Percentiles rank a stretch among this genome's conserved stretches.
Evolutionary conservation across 257 asterid genomes (phyloP).

Genomic region (Solanum bukasovii): DNA sequence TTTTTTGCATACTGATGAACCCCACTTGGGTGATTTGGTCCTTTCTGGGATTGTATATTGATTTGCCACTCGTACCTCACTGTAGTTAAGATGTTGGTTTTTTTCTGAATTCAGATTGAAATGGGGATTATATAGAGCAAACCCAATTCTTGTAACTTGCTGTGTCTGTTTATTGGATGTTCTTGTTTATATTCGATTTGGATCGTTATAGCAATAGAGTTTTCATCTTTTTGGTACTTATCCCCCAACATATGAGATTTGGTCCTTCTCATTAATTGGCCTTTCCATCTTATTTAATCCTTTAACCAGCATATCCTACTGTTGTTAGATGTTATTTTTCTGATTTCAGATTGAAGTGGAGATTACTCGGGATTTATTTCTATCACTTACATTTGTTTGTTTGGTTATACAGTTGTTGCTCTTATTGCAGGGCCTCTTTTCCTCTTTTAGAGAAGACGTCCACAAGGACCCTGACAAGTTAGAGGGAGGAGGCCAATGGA

Average conservation of each 20-base stretch:
- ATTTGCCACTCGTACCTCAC: neutral
- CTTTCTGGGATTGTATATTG: neutral
- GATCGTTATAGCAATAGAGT: neutral
- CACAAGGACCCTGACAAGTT: constrained; percentile 9
- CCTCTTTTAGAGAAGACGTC: constrained; percentile 27
- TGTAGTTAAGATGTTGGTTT: neutral
- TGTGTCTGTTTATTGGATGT: neutral
- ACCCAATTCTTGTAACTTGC: neutral
- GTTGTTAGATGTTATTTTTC: neutral
- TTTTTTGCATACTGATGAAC: neutral
- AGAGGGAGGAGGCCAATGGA: constrained; percentile 48
- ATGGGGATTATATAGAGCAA: neutral
- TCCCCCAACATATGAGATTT: neutral
- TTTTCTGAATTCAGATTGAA: neutral
- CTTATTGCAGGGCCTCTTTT: constrained; percentile 62
- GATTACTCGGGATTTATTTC: neutral
- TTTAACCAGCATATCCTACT: neutral
- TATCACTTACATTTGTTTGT: neutral
- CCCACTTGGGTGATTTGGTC: neutral
- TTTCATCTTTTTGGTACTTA: neutral
- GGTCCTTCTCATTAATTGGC: neutral
- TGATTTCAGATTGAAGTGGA: neutral
- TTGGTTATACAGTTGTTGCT: neutral
- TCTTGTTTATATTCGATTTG: neutral
- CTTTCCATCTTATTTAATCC: neutral